Conservation (phyloP, 1,284 basidiomycete species). For the Sporisorium exsertum region DNA sequence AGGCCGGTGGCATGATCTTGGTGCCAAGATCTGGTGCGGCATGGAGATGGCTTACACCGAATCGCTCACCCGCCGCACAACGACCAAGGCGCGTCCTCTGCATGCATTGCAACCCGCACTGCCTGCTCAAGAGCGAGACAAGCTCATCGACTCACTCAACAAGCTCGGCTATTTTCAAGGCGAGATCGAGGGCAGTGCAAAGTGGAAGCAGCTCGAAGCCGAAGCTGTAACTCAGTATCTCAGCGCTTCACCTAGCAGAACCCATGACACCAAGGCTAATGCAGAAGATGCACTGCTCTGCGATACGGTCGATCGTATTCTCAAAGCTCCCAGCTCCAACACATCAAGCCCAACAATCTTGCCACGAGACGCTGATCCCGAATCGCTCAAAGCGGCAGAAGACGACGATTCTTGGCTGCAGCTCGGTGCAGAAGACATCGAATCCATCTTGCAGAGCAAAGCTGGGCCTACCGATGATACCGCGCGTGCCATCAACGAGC, state of each 20-base stretch:
- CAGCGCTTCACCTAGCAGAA: background rate
- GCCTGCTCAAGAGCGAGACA: conserved; percentile 17
- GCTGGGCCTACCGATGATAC: background rate
- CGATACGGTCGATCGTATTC: conserved; percentile 19
- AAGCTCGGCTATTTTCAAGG: conserved; percentile 60
- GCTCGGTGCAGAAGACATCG: conserved; percentile 45
- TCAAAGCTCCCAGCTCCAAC: background rate
- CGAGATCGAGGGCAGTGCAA: conserved; percentile 51
- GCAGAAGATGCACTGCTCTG: conserved; percentile 6
- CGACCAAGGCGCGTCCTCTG: conserved; percentile 11
- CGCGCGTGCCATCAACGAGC: conserved; percentile 32
- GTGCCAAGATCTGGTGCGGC: conserved; percentile 62
- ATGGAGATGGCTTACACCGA: conserved; percentile 59
- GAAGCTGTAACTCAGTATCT: conserved; percentile 34
- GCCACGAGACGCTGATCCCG: background rate
- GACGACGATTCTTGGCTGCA: conserved; percentile 61
- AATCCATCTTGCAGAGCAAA: conserved; percentile 32
- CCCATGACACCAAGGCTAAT: background rate
- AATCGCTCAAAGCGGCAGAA: conserved; percentile 16
- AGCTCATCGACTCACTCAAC: conserved; percentile 41
- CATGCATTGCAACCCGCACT: background rate
- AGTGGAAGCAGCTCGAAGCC: conserved; percentile 57
- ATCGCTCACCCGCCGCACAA: conserved; percentile 27
- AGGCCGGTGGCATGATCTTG: conserved; percentile 60
- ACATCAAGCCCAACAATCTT: background rate